Evolutionary conservation across 108 stramenopile species (phyloP), one percentile per base, ranked within the genome.

Genomic region (Cyclotella baltica): DNA sequence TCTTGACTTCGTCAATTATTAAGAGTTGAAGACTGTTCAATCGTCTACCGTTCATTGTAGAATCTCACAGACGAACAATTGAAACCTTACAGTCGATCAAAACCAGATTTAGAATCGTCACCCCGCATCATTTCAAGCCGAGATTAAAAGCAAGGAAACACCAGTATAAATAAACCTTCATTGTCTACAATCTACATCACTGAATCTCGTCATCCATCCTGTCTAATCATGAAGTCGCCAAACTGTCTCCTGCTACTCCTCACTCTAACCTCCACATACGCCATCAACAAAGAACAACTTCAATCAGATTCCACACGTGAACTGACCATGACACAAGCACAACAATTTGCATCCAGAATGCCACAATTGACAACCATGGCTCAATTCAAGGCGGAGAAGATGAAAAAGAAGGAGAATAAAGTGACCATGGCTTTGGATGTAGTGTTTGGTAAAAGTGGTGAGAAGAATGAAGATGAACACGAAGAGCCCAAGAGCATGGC

Each of bases 211-310:
- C n/a, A n/a, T n/a, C n/a, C n/a, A n/a, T n/a, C n/a, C n/a, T n/a
- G n/a, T n/a, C n/a, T n/a, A n/a, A 55, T 19, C 19, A n/a, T 55
- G 55, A 55, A 55, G 25, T 55, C 55, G 25, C 55, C 22, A 25
- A 23, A n/a, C 55, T 55, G 25, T 23, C 55, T 55, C 55, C 55
- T 55, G 11, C n/a, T 55, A 10, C 55, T 55, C 25, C 55, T 55
- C 55, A 25, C 55, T 4, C 25, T 55, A n/a, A 25, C 55, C 1
- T 55, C 55, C 4, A 23, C 55, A n/a, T 22, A 10, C 55, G 25
- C 55, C 1, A 11, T 23, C 55, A 27, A n/a, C n/a, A 27, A n/a
- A 52, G 13, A 11, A 1, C 19, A 48, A n/a, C 47, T n/a, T 23
- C 55, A 55, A 25, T 25, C 4, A 6, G 25, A 48, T 1, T n/a